Evolutionary conservation across 495 filamentous ascomycete genomes (phyloP), one percentile per base, ranked within the genome.

Genomic region (Pyrenula aspistea): DNA sequence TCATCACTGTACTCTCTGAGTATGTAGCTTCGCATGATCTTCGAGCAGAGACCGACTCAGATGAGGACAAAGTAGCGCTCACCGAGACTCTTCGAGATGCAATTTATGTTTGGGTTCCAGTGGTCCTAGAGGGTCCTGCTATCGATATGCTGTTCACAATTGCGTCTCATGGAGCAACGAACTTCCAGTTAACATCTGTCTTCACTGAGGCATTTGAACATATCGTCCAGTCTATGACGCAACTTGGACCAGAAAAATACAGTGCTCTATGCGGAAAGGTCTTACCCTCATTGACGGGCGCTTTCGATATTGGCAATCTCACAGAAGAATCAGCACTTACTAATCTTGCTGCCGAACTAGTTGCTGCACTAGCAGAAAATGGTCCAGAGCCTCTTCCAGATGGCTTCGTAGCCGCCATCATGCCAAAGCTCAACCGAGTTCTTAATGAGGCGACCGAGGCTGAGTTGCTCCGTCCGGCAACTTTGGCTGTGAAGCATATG

Each of bases 161-260:
- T 60, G 93, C 88, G 48, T 90, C 85, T 65, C 86, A 89, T 63
- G 91, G 90, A 21, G 87, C 91, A 0, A 81, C 78, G 25, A 96
- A 93, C 70, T 92, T 89, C 75, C 88, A 95, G 67, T 74, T 95
- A 42, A 84, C 82, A 1, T 78, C 86, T 72, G 76, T 95, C 20
- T 85, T 96, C 15, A 86, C 80, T 56, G 94, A 97, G 67, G 83
- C 89, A 0, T 95, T 98, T 63, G 91, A 96, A 69, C 87, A 91
- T 42, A 83, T 96, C 58, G 84, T 86, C 0, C 77, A 79, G 24
- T 77, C 78, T 2, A 79, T 95, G 59, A 67, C 82, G 3, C 78
- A 84, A 12, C 70, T 77, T 20, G 80, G 84, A 19, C 70, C 66
- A n/a, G 83, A 88, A 22, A 67, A 81, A 11, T 98, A 92, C 68